Conservation (phyloP, 495 filamentous ascomycete genomes). For the Hamigera avellanea region DNA sequence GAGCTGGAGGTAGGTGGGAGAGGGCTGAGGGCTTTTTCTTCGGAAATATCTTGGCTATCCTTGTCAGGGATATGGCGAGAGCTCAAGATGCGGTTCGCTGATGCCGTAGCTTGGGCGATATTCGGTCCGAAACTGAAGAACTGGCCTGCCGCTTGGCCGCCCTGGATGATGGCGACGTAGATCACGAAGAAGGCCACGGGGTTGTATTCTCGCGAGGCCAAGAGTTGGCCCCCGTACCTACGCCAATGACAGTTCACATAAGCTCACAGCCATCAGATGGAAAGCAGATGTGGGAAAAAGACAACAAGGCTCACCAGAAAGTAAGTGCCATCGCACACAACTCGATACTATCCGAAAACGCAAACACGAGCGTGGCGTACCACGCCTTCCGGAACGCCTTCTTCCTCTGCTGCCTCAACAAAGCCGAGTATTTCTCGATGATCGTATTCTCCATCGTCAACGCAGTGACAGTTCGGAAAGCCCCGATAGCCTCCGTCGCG, state of each 20-base stretch:
- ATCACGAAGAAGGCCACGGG: slow-evolving; percentile 43
- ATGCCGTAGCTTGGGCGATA: slow-evolving; percentile 45
- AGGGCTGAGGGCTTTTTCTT: neutral
- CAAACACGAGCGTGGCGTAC: slow-evolving; percentile 25
- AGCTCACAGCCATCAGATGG: too few species aligned
- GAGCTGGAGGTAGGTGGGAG: neutral
- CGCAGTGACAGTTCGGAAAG: slow-evolving; percentile 46
- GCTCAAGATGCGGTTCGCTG: slow-evolving; percentile 42
- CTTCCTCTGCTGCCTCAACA: slow-evolving; percentile 39
- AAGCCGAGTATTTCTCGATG: slow-evolving; percentile 30
- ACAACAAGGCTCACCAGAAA: slow-evolving; percentile 37
- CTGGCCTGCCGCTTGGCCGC: slow-evolving; percentile 40
- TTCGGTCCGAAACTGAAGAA: slow-evolving; percentile 39
- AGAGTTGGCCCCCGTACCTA: slow-evolving; percentile 42
- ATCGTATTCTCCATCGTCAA: slow-evolving; percentile 41
- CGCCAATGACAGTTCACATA: neutral
- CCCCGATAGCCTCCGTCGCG: slow-evolving; percentile 43
- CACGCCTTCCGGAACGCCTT: slow-evolving; percentile 40
- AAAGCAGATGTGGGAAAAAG: neutral
- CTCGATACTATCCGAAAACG: slow-evolving; percentile 27
- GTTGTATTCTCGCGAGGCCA: slow-evolving; percentile 38
- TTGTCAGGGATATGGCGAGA: slow-evolving; percentile 4
- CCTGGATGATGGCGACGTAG: slow-evolving; percentile 48
- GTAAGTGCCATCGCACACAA: slow-evolving; percentile 44
- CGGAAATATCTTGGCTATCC: neutral